Conservation (phyloP, 768 basidiomycete species). For the Suillus subaureus region DNA sequence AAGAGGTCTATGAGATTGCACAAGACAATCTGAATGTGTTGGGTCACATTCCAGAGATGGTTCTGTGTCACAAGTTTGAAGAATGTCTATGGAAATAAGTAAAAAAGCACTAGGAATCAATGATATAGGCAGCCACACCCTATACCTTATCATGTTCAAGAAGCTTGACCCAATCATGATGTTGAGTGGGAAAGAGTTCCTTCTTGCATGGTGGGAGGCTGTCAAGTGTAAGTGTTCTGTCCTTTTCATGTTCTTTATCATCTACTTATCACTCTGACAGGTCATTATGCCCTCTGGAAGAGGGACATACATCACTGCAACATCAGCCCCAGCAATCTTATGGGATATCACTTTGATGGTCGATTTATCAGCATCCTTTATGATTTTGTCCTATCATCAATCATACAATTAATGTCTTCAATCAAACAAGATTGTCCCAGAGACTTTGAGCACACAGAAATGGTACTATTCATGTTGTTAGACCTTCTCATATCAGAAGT, state of each 20-base stretch:
- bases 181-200: background rate
- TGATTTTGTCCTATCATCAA: background rate
- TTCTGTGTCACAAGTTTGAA: background rate
- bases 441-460: background rate
- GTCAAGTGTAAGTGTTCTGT: background rate
- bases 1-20: background rate
- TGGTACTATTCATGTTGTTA: background rate
- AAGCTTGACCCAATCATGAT: background rate
- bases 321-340: background rate
- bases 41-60: conserved; percentile 4
- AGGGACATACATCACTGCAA: background rate
- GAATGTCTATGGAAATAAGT: background rate
- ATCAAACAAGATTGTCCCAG: background rate
- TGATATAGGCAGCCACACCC: background rate
- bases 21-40: background rate
- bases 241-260: background rate
- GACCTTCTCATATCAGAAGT: background rate
- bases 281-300: background rate
- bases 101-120: background rate
- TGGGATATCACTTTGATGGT: background rate
- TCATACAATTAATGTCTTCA: background rate
- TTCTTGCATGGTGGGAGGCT: background rate
- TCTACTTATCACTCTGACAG: background rate
- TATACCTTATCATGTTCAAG: background rate
- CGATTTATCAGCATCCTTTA: background rate